Evolutionary conservation across 139 green algal genomes (phyloP).

Genomic region (Chlamydomonas schloesseri): DNA sequence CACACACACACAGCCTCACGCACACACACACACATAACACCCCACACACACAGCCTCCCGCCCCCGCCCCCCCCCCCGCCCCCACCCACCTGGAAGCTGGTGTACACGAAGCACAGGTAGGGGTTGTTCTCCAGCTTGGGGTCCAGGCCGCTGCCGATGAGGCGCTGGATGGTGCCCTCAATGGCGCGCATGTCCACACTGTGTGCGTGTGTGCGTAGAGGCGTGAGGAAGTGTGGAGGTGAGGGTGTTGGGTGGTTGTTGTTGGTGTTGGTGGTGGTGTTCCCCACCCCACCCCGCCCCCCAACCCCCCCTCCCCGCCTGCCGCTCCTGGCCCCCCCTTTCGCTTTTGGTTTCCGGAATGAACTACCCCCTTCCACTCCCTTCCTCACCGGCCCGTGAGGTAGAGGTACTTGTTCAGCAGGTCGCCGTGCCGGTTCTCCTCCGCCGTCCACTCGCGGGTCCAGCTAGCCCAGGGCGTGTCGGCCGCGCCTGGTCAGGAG

Average conservation of each 20-base stretch:
- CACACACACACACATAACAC: background rate
- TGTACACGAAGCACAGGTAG: slow-evolving; percentile 91
- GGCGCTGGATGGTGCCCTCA: slow-evolving; percentile 83
- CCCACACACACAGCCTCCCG: background rate
- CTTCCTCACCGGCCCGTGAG: slow-evolving; percentile 74
- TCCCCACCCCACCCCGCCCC: no score
- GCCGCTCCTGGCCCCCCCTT: no score
- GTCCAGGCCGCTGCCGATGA: slow-evolving; percentile 81
- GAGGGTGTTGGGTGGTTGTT: background rate
- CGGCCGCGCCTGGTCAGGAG: slow-evolving; percentile 42
- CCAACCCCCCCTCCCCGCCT: no score
- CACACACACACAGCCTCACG: background rate
- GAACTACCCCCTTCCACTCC: no score
- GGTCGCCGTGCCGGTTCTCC: slow-evolving; percentile 87
- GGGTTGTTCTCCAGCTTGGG: slow-evolving; percentile 84
- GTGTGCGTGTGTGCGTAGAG: slow-evolving; percentile 15
- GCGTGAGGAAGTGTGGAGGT: background rate
- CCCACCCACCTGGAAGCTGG: slow-evolving; percentile 77
- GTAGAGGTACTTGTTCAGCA: slow-evolving; percentile 90
- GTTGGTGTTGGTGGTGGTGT: no score
- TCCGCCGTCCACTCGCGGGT: slow-evolving; percentile 78
- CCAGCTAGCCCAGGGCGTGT: slow-evolving; percentile 87
- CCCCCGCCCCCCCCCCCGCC: background rate
- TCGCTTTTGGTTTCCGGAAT: no score
- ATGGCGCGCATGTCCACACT: slow-evolving; percentile 67